These are phyloP conservation scores for Aureobasidium pullulans DNA, from an alignment of 2,329 filamentous ascomycete genomes.

Conservation along the genomic window DNA sequence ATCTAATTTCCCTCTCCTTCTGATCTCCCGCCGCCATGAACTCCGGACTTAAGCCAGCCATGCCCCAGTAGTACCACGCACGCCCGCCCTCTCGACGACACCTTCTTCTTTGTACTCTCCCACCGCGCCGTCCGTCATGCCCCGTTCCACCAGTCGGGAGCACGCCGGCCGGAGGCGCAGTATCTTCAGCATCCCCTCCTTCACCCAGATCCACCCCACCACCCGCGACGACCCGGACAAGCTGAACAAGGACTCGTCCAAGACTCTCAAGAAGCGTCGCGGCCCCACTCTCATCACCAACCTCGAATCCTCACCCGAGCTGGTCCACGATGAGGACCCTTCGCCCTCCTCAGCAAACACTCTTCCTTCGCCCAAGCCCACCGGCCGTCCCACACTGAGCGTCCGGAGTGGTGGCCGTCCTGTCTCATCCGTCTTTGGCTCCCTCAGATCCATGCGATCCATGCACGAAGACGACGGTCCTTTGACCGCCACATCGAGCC, in stretches of 20 bases:
- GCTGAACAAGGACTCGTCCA: conserved; percentile 26
- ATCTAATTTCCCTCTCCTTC: conserved; percentile 8
- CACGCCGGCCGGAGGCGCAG: conserved; percentile 22
- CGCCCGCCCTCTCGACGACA: not conserved
- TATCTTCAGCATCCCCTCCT: conserved; percentile 27
- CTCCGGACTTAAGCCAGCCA: conserved; percentile 11
- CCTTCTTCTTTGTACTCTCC: not conserved
- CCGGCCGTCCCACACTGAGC: conserved; percentile 23
- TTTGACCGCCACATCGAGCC: conserved; percentile 43
- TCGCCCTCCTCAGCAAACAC: conserved; percentile 18
- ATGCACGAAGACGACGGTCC: conserved; percentile 46
- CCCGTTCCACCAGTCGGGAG: conserved; percentile 15
- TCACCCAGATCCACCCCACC: conserved; percentile 22
- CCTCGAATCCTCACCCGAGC: conserved; percentile 20
- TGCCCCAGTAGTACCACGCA: not conserved
- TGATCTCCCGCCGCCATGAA: conserved; percentile 1
- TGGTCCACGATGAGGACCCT: conserved; percentile 18
- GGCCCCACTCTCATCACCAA: conserved; percentile 18
- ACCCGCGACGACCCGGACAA: not conserved
- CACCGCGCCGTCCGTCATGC: conserved; percentile 13
- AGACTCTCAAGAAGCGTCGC: conserved; percentile 25
- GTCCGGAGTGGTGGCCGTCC: conserved; percentile 28
- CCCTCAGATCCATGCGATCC: conserved; percentile 46
- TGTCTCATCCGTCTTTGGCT: conserved; percentile 49
- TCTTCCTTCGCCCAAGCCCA: conserved; percentile 19